These are phyloP conservation scores for Caryopteris hybrid DNA, from an alignment of 305 asterid genomes.

Conservation along the genomic window DNA sequence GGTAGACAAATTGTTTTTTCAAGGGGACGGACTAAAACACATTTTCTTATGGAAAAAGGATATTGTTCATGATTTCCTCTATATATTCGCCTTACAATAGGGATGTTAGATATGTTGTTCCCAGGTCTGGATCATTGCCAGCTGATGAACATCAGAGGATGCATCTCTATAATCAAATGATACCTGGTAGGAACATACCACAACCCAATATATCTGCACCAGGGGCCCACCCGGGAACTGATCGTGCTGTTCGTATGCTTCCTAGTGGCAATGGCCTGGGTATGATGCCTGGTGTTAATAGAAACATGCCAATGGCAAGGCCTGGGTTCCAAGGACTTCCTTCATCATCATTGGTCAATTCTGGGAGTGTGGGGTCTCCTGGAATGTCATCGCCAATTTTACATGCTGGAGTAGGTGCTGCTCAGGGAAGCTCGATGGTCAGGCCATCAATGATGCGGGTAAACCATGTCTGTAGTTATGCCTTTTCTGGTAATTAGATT, in stretches of 20 bases:
- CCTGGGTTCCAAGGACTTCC: slow-evolving; percentile 69
- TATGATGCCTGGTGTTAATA: slow-evolving; percentile 39
- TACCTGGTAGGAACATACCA: slow-evolving; percentile 47
- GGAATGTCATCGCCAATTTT: slow-evolving; percentile 58
- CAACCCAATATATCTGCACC: slow-evolving; percentile 53
- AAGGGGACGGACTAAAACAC: not conserved
- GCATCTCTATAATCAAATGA: slow-evolving; percentile 58
- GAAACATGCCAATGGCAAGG: slow-evolving; percentile 57
- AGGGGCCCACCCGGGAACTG: slow-evolving; percentile 54
- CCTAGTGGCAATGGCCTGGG: slow-evolving; percentile 64
- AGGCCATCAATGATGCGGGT: slow-evolving; percentile 71
- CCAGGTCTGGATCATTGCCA: slow-evolving; percentile 58
- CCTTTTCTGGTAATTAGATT: slow-evolving; percentile 1
- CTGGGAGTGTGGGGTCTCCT: slow-evolving; percentile 55
- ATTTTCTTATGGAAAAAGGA: not conserved
- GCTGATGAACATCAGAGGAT: slow-evolving; percentile 78
- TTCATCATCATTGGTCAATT: slow-evolving; percentile 53
- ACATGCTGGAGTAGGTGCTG: slow-evolving; percentile 58
- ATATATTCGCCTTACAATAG: slow-evolving; percentile 27
- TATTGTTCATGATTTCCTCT: not conserved
- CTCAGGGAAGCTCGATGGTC: slow-evolving; percentile 55
- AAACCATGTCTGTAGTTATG: slow-evolving; percentile 20
- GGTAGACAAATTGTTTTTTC: not conserved
- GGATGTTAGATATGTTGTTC: slow-evolving; percentile 62
- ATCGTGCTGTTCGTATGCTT: slow-evolving; percentile 56